Conservation (phyloP, 371 early-diverging fungal genomes). For the Mucor piriformis region DNA sequence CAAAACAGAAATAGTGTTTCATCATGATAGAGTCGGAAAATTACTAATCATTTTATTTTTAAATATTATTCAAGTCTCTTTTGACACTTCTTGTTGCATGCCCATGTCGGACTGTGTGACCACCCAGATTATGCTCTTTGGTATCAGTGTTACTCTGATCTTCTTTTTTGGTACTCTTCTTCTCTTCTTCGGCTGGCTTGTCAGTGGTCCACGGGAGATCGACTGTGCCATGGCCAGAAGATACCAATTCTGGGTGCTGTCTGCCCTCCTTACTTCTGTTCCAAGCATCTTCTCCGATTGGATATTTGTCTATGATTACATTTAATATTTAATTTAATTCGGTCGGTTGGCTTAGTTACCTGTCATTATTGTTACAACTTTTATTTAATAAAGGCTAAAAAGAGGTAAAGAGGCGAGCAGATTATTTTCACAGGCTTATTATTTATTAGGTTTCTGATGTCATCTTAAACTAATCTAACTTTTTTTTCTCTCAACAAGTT, state of each 20-base stretch:
- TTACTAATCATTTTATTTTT: not conserved
- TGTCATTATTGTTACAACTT: too few relatives aligned
- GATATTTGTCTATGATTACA: not conserved
- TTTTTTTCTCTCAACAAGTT: constrained; percentile 20
- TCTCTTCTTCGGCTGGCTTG: not conserved
- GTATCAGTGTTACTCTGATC: not conserved
- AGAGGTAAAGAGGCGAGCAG: not conserved
- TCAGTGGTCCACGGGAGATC: constrained; percentile 10
- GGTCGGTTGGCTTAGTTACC: too few relatives aligned
- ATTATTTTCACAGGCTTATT: not conserved
- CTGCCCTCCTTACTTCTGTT: not conserved
- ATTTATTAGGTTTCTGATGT: not conserved
- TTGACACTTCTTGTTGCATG: constrained; percentile 23
- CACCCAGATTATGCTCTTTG: not conserved
- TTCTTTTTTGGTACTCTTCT: not conserved
- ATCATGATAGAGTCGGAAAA: not conserved
- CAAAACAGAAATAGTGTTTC: not conserved
- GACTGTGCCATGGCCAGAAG: constrained; percentile 44
- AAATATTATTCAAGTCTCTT: constrained; percentile 29
- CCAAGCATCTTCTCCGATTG: constrained; percentile 26
- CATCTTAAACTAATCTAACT: constrained; percentile 28
- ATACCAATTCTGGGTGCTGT: constrained; percentile 3
- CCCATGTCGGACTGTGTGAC: constrained; percentile 18
- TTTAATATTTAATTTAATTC: not conserved
- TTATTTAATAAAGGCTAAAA: too few relatives aligned